phyloP scores from a whole-genome alignment of 208 protist genomes.

The Crithidia sp. region DNA sequence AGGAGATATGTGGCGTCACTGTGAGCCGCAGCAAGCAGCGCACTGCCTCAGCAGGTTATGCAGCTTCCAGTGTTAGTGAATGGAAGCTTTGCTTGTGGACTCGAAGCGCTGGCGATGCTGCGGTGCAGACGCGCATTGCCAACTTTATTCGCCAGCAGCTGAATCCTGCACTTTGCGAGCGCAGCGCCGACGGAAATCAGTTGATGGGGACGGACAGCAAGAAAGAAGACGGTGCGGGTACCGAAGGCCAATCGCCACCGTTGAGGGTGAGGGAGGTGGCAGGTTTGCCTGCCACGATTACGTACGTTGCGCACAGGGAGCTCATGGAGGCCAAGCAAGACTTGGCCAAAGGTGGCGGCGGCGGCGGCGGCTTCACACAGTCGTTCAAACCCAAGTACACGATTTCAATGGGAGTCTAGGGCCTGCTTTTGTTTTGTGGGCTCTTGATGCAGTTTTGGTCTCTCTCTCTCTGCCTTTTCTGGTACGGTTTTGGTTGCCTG shows the following conservation, averaged over 20 bases:
- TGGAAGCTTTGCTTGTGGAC: slow-evolving; percentile 91
- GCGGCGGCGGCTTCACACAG: slow-evolving; percentile 15
- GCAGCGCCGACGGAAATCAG: background rate
- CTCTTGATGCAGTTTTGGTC: too few relatives aligned
- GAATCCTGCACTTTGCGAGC: slow-evolving; percentile 7
- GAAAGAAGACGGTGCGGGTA: background rate
- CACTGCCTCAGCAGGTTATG: slow-evolving; percentile 13
- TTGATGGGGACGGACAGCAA: background rate
- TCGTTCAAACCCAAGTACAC: slow-evolving; percentile 64
- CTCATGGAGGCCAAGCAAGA: slow-evolving; percentile 81
- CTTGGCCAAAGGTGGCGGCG: slow-evolving; percentile 34
- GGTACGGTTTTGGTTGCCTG: too few relatives aligned
- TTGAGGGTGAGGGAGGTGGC: slow-evolving; percentile 25
- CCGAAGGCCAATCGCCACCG: background rate
- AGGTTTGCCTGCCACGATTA: slow-evolving; percentile 28
- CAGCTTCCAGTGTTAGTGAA: slow-evolving; percentile 28
- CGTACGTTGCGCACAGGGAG: slow-evolving; percentile 74
- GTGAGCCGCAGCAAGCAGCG: slow-evolving; percentile 61
- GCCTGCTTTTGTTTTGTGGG: too few relatives aligned
- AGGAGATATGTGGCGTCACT: slow-evolving; percentile 87
- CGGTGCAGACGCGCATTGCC: slow-evolving; percentile 68
- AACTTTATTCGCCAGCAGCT: slow-evolving; percentile 64
- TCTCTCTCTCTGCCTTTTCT: too few relatives aligned
- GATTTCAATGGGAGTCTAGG: slow-evolving; percentile 22
- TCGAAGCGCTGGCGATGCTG: slow-evolving; percentile 67